Percentiles rank a stretch among this genome's conserved stretches.
These are phyloP conservation scores for Penicillium olsonii DNA, from an alignment of 2,329 filamentous ascomycete genomes.

Conservation along the genomic window DNA sequence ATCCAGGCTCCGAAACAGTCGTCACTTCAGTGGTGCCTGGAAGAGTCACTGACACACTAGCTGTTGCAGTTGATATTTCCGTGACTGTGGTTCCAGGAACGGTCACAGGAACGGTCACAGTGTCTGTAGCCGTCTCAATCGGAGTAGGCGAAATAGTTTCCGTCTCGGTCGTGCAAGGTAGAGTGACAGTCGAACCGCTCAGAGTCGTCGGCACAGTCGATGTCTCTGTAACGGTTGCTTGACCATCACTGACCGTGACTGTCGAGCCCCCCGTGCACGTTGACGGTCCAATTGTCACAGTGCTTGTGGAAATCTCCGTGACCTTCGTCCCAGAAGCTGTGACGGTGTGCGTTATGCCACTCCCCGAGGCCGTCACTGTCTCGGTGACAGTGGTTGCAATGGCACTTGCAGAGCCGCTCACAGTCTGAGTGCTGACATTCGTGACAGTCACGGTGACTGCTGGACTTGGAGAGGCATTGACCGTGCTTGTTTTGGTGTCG, in stretches of 20 bases:
- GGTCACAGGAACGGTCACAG: no score
- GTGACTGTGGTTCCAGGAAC: not conserved
- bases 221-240: not conserved
- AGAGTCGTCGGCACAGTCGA: not conserved
- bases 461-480: not conserved
- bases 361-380: not conserved
- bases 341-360: slow-evolving; percentile 1
- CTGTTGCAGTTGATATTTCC: not conserved
- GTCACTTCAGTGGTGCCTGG: no score
- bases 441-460: slow-evolving; percentile 4
- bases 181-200: not conserved
- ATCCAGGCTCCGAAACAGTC: no score
- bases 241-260: not conserved
- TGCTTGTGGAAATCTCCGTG: not conserved
- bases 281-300: not conserved
- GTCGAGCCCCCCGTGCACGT: not conserved
- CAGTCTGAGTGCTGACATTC: not conserved
- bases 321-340: not conserved
- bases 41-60: no score
- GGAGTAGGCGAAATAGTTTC: no score
- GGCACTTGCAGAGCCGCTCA: not conserved
- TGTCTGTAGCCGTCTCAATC: no score
- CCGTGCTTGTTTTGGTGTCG: not conserved
- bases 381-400: slow-evolving; percentile 1
- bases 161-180: not conserved